These are phyloP conservation scores for Rosa chinensis DNA, from an alignment of 306 rosid genomes.

Conservation along the genomic window DNA sequence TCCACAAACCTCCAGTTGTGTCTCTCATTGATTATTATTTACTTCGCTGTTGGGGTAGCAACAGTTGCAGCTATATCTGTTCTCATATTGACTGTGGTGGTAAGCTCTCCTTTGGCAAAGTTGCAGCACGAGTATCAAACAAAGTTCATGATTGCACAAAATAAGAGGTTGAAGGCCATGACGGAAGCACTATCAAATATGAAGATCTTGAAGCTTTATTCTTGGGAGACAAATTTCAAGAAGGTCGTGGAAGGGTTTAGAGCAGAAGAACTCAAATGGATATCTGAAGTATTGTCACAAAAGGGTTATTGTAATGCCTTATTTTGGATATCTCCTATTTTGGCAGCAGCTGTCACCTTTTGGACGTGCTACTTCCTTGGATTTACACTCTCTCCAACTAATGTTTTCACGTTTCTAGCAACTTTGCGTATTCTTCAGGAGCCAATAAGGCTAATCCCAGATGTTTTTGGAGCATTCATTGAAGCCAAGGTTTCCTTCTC, in stretches of 20 bases:
- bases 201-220: not conserved
- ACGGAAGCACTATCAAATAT: no score
- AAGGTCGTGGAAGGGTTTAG: slow-evolving; percentile 15
- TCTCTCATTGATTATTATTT: slow-evolving; percentile 18
- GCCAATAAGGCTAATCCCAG: slow-evolving; percentile 25
- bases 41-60: no score
- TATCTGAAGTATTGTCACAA: slow-evolving; percentile 8
- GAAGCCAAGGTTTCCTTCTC: slow-evolving; percentile 31
- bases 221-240: slow-evolving; percentile 33
- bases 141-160: no score
- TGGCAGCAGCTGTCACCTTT: slow-evolving; percentile 24
- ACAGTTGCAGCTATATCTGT: no score
- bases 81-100: no score
- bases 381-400: slow-evolving; percentile 13
- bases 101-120: no score
- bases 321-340: slow-evolving; percentile 29
- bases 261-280: slow-evolving; percentile 24
- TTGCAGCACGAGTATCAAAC: no score
- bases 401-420: slow-evolving; percentile 31
- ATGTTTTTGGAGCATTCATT: slow-evolving; percentile 30
- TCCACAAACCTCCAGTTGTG: slow-evolving; percentile 24
- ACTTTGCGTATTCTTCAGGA: slow-evolving; percentile 31
- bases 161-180: no score
- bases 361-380: slow-evolving; percentile 32
- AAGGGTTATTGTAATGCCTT: slow-evolving; percentile 11